Evolutionary conservation across 2,329 filamentous ascomycete genomes (phyloP), one percentile per base, ranked within the genome.

Genomic region (Calonectria pseudoturangicola): DNA sequence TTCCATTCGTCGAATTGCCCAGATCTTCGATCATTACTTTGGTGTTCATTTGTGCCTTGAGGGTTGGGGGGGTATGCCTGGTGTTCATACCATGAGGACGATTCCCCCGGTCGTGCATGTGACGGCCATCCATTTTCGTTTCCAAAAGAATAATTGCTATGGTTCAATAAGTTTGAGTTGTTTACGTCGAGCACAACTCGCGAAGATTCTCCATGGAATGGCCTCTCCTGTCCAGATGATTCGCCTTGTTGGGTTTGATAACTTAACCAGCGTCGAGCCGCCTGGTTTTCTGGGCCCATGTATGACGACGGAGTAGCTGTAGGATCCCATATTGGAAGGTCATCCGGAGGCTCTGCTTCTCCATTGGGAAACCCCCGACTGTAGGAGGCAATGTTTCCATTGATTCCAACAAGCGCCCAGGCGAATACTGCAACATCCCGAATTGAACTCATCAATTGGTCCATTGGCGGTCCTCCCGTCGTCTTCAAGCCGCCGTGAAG

Each of bases 401-500:
- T 96, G 85, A 96, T 96, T 27, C 94, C 94, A 28, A 92, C 91
- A 13, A 96, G 85, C 2, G 92, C 93, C 94, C 94, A 97, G 12
- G 94, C 94, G 81, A 97, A 97, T n/a, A 97, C 93, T 1, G 94
- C 94, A 60, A 96, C 93, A 67, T 97, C 94, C 70, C 93, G 92
- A 76, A 97, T 97, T 3, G 93, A 93, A 68, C 89, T 88, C 93
- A 97, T 95, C 78, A 97, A 91, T 67, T 92, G 89, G 30, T 91
- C 88, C 58, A 88, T 81, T 21, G 89, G 86, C 45, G 91, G 90
- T n/a, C 89, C 89, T 74, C 87, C 87, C 15, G 84, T 84, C 18
- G 85, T 83, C 76, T 87, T 87, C 43, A 86, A 83, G 66, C 84
- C 84, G 27, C 87, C 86, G 47, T 82, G 82, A 65, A 86, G 75